Conservation (phyloP, 257 asterid genomes). For the Penstemon newberryi region DNA sequence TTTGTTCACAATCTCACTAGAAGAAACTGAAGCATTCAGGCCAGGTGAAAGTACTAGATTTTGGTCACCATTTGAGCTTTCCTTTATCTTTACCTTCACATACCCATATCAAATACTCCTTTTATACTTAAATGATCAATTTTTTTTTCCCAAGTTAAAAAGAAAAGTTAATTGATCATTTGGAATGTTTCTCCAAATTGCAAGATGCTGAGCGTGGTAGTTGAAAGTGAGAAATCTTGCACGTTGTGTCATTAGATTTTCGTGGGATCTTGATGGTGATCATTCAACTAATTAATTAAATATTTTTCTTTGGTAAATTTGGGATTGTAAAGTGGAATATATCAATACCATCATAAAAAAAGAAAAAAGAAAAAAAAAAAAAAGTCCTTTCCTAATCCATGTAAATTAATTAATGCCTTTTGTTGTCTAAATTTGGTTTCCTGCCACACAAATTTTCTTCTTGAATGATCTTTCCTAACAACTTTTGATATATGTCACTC, state of each 20-base stretch:
- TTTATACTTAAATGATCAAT: too few relatives aligned
- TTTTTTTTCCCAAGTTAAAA: too few relatives aligned
- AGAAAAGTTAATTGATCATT: background rate
- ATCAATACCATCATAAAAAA: slow-evolving; percentile 5
- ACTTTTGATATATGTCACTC: background rate
- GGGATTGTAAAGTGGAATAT: slow-evolving; percentile 16
- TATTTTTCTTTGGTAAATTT: background rate
- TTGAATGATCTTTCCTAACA: background rate
- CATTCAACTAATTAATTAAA: slow-evolving; percentile 28
- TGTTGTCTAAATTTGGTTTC: slow-evolving; percentile 14
- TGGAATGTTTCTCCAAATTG: background rate
- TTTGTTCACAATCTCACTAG: too few relatives aligned
- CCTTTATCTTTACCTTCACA: too few relatives aligned
- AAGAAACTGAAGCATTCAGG: too few relatives aligned
- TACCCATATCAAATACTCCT: too few relatives aligned
- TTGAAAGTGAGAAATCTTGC: slow-evolving; percentile 33
- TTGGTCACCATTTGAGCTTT: too few relatives aligned
- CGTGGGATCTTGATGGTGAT: slow-evolving; percentile 39
- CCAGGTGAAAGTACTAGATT: too few relatives aligned
- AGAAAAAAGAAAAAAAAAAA: background rate
- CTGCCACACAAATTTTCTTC: background rate
- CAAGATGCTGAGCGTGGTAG: slow-evolving; percentile 19
- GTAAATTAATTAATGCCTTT: slow-evolving; percentile 7
- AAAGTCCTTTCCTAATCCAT: slow-evolving; percentile 21
- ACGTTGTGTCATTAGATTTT: slow-evolving; percentile 46